Evolutionary conservation across 768 basidiomycete genomes (phyloP), one percentile per base, ranked within the genome.

Genomic region (Tulasnella sp.): DNA sequence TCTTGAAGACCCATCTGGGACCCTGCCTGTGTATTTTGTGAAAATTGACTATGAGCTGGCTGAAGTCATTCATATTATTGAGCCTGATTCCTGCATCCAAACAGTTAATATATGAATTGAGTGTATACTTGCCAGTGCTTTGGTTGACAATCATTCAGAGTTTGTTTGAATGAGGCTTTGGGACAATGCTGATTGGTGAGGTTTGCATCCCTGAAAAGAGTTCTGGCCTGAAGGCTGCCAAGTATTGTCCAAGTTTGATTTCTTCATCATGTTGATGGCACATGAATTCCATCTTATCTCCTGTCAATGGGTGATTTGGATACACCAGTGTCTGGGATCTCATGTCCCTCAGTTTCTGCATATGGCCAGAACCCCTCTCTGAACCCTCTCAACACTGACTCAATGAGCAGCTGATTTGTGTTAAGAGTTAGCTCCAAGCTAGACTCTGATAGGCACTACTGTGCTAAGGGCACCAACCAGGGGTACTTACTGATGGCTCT

Each of bases 321-420:
- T 61, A 44, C 47, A 73, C 71, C 62, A 0, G 65, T 68, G 7
- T 38, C 51, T 13, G 70, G 73, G 29, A 66, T 68, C 3, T 30
- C 62, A 0, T 47, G 51, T 15, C 64, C 34, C 2, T 52, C 54
- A 3, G 71, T 71, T 15, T 72, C 61, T 0, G 73, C 73, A 56
- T 61, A 74, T 0, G 77, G 78, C 77, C 77, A 79, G 64, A 78
- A 78, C 1, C 78, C 77, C 1, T 73, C 64, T 0, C 65, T 58
- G 0, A 79, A 65, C 0, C 68, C 68, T 0, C 27, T 7, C 7
- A 61, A 34, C 0, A 77, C 70, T 0, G 73, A 77, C 0, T 63
- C 3, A 0, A 78, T 74, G 26, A 75, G 72, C 0, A 64, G 42
- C 8, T 60, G 70, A 52, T 77, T 77, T 0, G 76, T n/a, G n/a